phyloP scores from a whole-genome alignment of 257 asterid genomes.

The Scutellaria galericulata region DNA sequence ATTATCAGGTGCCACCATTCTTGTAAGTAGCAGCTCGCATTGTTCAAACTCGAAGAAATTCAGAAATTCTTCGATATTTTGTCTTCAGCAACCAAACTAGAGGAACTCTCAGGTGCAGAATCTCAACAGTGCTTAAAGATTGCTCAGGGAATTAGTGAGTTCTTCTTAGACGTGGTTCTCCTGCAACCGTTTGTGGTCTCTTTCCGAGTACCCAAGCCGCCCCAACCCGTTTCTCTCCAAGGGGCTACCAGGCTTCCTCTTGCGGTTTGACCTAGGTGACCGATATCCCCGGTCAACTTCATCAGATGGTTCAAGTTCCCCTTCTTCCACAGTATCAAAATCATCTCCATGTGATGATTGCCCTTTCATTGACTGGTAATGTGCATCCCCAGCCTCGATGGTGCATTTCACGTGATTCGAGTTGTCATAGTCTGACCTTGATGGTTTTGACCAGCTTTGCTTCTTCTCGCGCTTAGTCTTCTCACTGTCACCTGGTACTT shows the following conservation, averaged over 20 bases:
- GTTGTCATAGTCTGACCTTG: conserved; percentile 49
- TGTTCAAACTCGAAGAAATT: background rate
- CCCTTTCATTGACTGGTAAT: conserved; percentile 47
- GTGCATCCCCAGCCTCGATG: conserved; percentile 47
- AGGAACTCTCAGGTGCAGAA: background rate
- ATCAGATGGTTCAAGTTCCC: conserved; percentile 70
- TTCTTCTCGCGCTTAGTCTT: conserved; percentile 53
- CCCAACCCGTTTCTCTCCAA: conserved; percentile 57
- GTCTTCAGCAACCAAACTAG: background rate
- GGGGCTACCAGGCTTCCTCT: conserved; percentile 72
- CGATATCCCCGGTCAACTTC: conserved; percentile 49
- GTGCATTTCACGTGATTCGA: conserved; percentile 33
- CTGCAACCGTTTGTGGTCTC: conserved; percentile 71
- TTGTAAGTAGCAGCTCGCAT: background rate
- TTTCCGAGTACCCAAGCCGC: conserved; percentile 71
- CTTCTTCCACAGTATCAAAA: conserved; percentile 72
- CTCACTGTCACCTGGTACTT: conserved; percentile 60
- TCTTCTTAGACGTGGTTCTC: conserved; percentile 63
- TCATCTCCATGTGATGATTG: conserved; percentile 52
- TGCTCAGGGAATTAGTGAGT: conserved; percentile 2
- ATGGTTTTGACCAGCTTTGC: conserved; percentile 52
- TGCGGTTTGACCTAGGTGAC: conserved; percentile 63
- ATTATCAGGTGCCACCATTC: background rate
- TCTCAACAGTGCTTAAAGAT: background rate
- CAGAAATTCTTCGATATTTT: conserved; percentile 6